phyloP scores from a whole-genome alignment of 2,329 filamentous ascomycete species.

The Pseudogymnoascus sp. region DNA sequence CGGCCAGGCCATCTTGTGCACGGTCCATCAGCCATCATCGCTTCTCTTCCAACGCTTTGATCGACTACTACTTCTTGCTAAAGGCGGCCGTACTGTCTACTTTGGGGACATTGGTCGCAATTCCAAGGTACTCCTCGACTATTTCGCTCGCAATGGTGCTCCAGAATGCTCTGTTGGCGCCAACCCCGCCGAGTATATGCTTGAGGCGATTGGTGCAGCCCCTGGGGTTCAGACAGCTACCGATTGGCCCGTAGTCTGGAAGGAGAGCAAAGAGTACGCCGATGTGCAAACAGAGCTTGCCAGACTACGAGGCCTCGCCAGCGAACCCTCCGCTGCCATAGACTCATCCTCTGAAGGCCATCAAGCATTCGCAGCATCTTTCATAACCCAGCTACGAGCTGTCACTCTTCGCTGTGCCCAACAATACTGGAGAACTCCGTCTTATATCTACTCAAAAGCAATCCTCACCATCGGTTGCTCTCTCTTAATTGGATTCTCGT shows the following conservation, averaged over 20 bases:
- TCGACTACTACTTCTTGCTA: slow-evolving; percentile 53
- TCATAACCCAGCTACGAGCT: slow-evolving; percentile 51
- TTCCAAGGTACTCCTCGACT: slow-evolving; percentile 46
- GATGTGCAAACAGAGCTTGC: slow-evolving; percentile 20
- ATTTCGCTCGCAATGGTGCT: slow-evolving; percentile 55
- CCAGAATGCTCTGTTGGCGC: slow-evolving; percentile 38
- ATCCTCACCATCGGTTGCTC: slow-evolving; percentile 42
- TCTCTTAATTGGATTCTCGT: slow-evolving; percentile 59
- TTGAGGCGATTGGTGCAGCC: slow-evolving; percentile 36
- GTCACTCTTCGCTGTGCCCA: slow-evolving; percentile 59
- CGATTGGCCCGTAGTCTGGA: slow-evolving; percentile 66
- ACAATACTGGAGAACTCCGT: slow-evolving; percentile 66
- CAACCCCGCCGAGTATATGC: slow-evolving; percentile 41
- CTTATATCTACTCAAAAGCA: slow-evolving; percentile 64
- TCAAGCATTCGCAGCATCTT: slow-evolving; percentile 67
- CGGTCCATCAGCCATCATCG: slow-evolving; percentile 46
- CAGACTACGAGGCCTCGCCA: not conserved
- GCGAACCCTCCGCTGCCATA: slow-evolving; percentile 1
- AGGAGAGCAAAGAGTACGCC: not conserved
- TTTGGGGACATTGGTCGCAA: slow-evolving; percentile 58
- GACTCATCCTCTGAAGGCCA: slow-evolving; percentile 35
- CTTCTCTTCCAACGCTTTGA: slow-evolving; percentile 50
- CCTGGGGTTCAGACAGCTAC: slow-evolving; percentile 32
- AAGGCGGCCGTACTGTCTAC: slow-evolving; percentile 59
- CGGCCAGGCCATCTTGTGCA: slow-evolving; percentile 46